phyloP scores from a whole-genome alignment of 345 rosid genomes.

The Capsella bursapastoris region DNA sequence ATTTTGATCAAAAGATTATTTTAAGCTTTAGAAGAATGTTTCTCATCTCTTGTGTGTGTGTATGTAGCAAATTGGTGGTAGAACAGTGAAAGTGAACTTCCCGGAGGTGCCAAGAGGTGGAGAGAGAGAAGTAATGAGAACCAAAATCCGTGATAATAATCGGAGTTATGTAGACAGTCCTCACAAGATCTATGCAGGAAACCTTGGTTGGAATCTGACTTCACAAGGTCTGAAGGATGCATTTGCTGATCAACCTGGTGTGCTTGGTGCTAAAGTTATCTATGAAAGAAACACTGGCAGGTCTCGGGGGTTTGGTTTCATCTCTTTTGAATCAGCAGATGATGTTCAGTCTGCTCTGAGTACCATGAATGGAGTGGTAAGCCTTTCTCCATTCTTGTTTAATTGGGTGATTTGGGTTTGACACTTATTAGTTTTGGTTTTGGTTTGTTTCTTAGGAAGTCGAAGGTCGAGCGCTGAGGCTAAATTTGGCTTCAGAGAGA shows the following conservation, averaged over 20 bases:
- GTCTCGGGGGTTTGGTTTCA: slow-evolving; percentile 86
- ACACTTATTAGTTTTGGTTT: slow-evolving; percentile 1
- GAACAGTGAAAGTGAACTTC: slow-evolving; percentile 84
- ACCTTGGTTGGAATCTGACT: slow-evolving; percentile 83
- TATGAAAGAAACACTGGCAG: slow-evolving; percentile 75
- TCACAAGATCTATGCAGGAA: slow-evolving; percentile 89
- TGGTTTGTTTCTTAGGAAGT: slow-evolving; percentile 61
- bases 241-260: slow-evolving; percentile 70
- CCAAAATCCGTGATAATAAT: slow-evolving; percentile 57
- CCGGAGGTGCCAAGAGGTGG: slow-evolving; percentile 97
- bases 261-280: slow-evolving; percentile 81
- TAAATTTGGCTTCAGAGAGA: slow-evolving; percentile 69
- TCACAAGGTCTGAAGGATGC: slow-evolving; percentile 77
- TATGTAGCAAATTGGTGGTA: slow-evolving; percentile 78
- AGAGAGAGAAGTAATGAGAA: slow-evolving; percentile 76
- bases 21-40: slow-evolving; percentile 2
- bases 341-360: slow-evolving; percentile 61
- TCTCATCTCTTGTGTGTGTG: slow-evolving; percentile 4
- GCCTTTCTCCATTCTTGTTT: slow-evolving; percentile 27
- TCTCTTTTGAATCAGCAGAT: slow-evolving; percentile 75
- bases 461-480: slow-evolving; percentile 83
- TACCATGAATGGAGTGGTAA: slow-evolving; percentile 84
- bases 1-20: slow-evolving; percentile 1
- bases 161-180: slow-evolving; percentile 72
- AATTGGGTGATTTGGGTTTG: slow-evolving; percentile 7